Evolutionary conservation across 305 asterid species (phyloP), one percentile per base, ranked within the genome.

Genomic region (Andrographis paniculata): DNA sequence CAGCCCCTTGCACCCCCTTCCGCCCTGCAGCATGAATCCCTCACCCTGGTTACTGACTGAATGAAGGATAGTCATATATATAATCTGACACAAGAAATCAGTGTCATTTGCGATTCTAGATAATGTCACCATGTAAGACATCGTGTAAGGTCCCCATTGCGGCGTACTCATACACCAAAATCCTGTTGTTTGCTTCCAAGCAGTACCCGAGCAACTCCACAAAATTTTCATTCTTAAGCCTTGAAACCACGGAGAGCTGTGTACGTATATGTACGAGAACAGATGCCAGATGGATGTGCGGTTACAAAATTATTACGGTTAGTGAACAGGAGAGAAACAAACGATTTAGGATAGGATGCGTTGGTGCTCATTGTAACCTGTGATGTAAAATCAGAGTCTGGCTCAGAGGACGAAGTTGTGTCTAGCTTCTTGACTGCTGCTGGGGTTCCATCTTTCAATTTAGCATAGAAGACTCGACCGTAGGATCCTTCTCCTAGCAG

Each of bases 401-500:
- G 87, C 59, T 88, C 97, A 4, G 83, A 48, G 15, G 91, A 73
- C 45, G 93, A 59, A 46, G 73, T 49, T 42, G 83, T 70, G 38
- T 88, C 95, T 12, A 88, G 73, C 70, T 67, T 88, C 59, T 81
- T 88, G 50, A 88, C 66, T n/a, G 95, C 95, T 0, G 73, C 77
- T 48, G 60, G 48, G 10, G 60, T 59, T 14, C 93, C 94, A 30
- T 47, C 55, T 45, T 63, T 73, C 43, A 84, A 56, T 58, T 67
- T 79, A n/a, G 79, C 89, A 46, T 47, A 71, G 52, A 76, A 84
- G 15, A 87, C 95, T 0, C 88, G 74, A n/a, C 97, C 97, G 50
- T 81, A 78, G n/a, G 94, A 84, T 11, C 97, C 97, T 53, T 88
- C 94, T 13, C 94, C 97, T 9, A 88, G 72, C 41, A 84, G 66